Evolutionary conservation across 805 yeast species (phyloP).

Genomic region (Pichia cephalocereana): DNA sequence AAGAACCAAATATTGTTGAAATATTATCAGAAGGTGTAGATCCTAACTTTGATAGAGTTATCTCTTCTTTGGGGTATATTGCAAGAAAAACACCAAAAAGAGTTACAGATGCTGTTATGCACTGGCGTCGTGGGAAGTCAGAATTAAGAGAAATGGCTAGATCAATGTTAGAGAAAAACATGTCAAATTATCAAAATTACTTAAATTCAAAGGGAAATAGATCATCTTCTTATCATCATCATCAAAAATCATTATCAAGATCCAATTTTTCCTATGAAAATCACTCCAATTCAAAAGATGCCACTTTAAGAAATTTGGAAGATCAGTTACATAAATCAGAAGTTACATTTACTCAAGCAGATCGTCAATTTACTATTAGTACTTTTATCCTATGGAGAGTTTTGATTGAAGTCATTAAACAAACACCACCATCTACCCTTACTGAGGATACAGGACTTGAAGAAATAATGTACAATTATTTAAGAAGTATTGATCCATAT

Average conservation of each 20-base stretch:
- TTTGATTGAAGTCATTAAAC: conserved; percentile 83
- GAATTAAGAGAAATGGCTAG: conserved; percentile 69
- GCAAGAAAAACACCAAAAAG: conserved; percentile 89
- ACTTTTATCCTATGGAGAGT: conserved; percentile 88
- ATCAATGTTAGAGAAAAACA: conserved; percentile 37
- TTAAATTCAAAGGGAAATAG: conserved; percentile 1
- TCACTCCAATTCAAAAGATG: conserved; percentile 3
- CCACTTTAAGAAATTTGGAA: conserved; percentile 15
- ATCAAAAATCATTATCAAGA: conserved; percentile 12
- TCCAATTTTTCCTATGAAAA: conserved; percentile 7
- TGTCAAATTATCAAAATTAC: conserved; percentile 17
- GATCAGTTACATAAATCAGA: conserved; percentile 33
- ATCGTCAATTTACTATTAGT: conserved; percentile 75
- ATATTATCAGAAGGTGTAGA: conserved; percentile 81
- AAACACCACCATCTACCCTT: conserved; percentile 62
- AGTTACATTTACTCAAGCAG: conserved; percentile 72
- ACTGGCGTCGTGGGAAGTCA: conserved; percentile 91
- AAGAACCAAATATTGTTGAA: conserved; percentile 74
- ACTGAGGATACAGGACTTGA: conserved; percentile 81
- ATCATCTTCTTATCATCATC: conserved; percentile 12
- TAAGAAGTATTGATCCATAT: conserved; percentile 78
- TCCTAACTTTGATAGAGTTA: conserved; percentile 74
- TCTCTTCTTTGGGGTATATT: conserved; percentile 81
- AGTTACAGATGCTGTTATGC: conserved; percentile 95
- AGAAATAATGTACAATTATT: conserved; percentile 86